Percentiles rank a stretch among this genome's conserved stretches.
These are phyloP conservation scores for Phlebopus sp. DNA, from an alignment of 1,284 basidiomycete genomes.

Conservation along the genomic window DNA sequence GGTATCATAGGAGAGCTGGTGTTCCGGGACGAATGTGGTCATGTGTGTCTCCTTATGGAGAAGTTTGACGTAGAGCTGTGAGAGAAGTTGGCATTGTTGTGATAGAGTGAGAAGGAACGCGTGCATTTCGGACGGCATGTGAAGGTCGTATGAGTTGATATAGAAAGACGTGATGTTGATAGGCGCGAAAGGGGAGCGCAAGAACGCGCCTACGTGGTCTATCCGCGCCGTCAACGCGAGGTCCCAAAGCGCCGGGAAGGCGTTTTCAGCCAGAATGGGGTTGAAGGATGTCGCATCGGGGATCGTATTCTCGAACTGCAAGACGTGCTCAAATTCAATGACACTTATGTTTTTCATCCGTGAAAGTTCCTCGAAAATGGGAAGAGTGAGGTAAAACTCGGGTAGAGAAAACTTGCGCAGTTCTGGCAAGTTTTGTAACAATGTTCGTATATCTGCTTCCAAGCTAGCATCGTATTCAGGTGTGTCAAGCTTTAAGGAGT, in stretches of 20 bases:
- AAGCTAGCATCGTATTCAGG: constrained; percentile 35
- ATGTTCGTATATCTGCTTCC: constrained; percentile 34
- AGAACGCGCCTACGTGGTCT: constrained; percentile 44
- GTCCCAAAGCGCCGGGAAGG: constrained; percentile 55
- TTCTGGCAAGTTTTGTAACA: constrained; percentile 41
- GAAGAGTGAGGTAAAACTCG: constrained; percentile 46
- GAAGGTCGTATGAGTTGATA: constrained; percentile 44
- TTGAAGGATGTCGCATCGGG: constrained; percentile 42
- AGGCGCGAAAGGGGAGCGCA: constrained; percentile 45
- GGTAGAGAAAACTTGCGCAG: constrained; percentile 52
- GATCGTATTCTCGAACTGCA: constrained; percentile 42
- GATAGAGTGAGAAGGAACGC: constrained; percentile 43
- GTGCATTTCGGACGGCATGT: constrained; percentile 40
- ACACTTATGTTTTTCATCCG: constrained; percentile 41
- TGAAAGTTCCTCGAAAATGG: constrained; percentile 46
- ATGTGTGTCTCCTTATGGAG: constrained; percentile 19
- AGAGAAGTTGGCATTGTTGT: constrained; percentile 46
- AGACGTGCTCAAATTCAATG: constrained; percentile 49
- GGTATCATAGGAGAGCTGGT: constrained; percentile 42
- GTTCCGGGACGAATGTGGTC: constrained; percentile 20
- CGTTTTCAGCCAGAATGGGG: constrained; percentile 43
- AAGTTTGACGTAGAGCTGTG: constrained; percentile 40
- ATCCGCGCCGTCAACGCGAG: constrained; percentile 46
- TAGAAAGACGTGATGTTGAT: constrained; percentile 49
- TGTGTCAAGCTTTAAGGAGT: constrained; percentile 42